Conservation (phyloP, 164 flowering plant species). For the Dillenia suffruticosa region DNA sequence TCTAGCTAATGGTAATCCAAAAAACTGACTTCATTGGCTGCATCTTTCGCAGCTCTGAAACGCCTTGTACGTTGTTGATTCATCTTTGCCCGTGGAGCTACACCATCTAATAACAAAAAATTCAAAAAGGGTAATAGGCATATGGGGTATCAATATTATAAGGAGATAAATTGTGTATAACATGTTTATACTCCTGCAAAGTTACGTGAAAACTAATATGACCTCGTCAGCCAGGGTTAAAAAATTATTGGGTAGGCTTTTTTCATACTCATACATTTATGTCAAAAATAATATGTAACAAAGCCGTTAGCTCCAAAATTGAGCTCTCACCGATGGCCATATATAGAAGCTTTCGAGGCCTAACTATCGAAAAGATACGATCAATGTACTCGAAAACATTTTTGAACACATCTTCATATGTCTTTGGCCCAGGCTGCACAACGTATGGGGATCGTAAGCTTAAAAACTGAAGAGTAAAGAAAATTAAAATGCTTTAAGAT, state of each 20-base stretch:
- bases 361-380: slow-evolving; percentile 29
- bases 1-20: background rate
- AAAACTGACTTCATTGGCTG: slow-evolving; percentile 24
- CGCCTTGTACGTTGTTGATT: slow-evolving; percentile 51
- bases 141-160: background rate
- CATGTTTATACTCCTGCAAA: background rate
- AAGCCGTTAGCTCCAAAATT: background rate
- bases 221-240: too few relatives aligned
- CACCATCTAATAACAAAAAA: slow-evolving; percentile 33
- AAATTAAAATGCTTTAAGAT: background rate
- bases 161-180: background rate
- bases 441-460: background rate
- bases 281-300: background rate
- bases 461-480: background rate
- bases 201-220: background rate
- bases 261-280: background rate
- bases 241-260: too few relatives aligned
- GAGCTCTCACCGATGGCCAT: slow-evolving; percentile 47
- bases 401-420: slow-evolving; percentile 42
- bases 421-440: slow-evolving; percentile 24
- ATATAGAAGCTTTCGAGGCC: slow-evolving; percentile 46
- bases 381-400: slow-evolving; percentile 42
- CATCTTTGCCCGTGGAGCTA: slow-evolving; percentile 55
- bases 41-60: slow-evolving; percentile 46
- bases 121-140: background rate